phyloP scores from a whole-genome alignment of 768 basidiomycete genomes.

The Pleurotus salmoneostramineus region DNA sequence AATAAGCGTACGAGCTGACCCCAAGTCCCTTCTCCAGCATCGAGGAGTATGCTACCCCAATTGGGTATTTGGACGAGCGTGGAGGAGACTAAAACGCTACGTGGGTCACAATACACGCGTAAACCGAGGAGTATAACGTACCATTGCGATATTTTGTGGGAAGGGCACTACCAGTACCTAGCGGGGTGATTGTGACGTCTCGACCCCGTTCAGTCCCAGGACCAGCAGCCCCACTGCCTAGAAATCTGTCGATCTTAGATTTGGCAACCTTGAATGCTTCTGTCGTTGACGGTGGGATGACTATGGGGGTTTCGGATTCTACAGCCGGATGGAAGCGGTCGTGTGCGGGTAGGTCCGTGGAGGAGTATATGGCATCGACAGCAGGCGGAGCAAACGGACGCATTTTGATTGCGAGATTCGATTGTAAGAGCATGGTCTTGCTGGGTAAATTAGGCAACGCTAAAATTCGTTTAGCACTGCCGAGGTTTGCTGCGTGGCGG shows the following conservation, averaged over 20 bases:
- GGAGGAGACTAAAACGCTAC: conserved; percentile 50
- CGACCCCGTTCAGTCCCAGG: conserved; percentile 36
- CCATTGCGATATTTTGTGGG: conserved; percentile 89
- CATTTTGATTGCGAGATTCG: conserved; percentile 37
- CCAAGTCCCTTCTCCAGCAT: conserved; percentile 90
- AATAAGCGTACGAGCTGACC: conserved; percentile 83
- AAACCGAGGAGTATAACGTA: conserved; percentile 19
- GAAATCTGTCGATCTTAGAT: conserved; percentile 7
- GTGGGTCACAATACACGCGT: not conserved
- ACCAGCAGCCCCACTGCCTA: not conserved
- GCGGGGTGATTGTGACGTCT: conserved; percentile 65
- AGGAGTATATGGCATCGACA: conserved; percentile 20
- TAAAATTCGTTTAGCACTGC: conserved; percentile 9
- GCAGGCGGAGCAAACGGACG: conserved; percentile 43
- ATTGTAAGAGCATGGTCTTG: conserved; percentile 36
- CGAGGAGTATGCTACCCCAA: conserved; percentile 75
- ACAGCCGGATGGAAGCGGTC: conserved; percentile 39
- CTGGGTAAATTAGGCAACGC: conserved; percentile 43
- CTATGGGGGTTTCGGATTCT: conserved; percentile 19
- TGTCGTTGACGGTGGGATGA: conserved; percentile 28
- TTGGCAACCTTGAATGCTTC: conserved; percentile 37
- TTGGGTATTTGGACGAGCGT: conserved; percentile 75
- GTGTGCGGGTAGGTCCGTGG: conserved; percentile 13
- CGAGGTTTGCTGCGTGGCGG: not conserved
- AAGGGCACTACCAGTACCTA: conserved; percentile 88